phyloP scores from a whole-genome alignment of 768 basidiomycete species.

The Boletus pseudo-olivaceus region DNA sequence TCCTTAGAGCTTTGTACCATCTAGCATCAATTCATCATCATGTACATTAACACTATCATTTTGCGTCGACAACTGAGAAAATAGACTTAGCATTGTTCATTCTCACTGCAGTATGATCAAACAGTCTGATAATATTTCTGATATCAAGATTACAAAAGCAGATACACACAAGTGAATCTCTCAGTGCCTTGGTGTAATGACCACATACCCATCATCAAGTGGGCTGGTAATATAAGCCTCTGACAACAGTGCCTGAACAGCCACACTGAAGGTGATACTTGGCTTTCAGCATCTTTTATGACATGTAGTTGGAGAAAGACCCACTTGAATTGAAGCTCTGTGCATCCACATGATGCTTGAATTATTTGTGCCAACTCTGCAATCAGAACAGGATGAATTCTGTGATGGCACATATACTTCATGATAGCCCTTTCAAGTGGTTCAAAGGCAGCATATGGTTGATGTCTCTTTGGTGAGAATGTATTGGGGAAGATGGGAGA shows the following conservation, averaged over 20 bases:
- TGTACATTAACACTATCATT: constrained; percentile 10
- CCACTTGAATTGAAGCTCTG: constrained; percentile 21
- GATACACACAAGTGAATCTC: neutral
- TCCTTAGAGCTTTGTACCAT: constrained; percentile 20
- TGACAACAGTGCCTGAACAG: constrained; percentile 20
- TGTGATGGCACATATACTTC: constrained; percentile 13
- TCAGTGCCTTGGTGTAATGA: constrained; percentile 28
- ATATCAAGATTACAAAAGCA: neutral
- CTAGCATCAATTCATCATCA: constrained; percentile 11
- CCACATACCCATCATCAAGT: constrained; percentile 27
- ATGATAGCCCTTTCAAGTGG: constrained; percentile 19
- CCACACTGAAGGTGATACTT: constrained; percentile 5
- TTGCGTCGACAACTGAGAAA: neutral
- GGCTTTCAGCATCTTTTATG: neutral
- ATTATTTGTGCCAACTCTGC: constrained; percentile 15
- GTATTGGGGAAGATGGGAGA: constrained; percentile 6
- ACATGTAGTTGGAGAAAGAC: neutral
- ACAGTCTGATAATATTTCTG: neutral
- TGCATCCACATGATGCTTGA: constrained; percentile 11
- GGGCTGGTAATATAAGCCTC: constrained; percentile 32
- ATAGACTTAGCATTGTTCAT: neutral
- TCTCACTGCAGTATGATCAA: neutral
- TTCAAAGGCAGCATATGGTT: constrained; percentile 15
- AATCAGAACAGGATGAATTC: neutral
- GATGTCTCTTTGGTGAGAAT: constrained; percentile 22